A percentile compares a stretch with the other conserved stretches of the same genome.
These are phyloP conservation scores for Eimeria acervulina DNA, from an alignment of 169 alveolate species.

Conservation along the genomic window DNA sequence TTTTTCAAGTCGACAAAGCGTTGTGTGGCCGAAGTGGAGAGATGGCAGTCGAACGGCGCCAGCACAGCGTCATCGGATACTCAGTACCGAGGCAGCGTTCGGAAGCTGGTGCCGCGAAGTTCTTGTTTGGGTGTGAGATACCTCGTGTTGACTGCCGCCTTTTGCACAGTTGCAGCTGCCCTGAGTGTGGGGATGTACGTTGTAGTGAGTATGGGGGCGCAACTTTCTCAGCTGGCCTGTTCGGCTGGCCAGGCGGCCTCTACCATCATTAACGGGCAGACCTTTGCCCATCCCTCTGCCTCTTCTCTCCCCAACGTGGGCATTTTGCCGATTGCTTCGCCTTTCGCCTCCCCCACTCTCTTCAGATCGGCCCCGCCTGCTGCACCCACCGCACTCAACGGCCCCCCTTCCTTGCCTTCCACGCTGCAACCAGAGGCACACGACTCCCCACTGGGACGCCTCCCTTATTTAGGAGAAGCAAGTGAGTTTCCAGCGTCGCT, in stretches of 20 bases:
- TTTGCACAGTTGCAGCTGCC: not conserved
- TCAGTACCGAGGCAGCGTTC: constrained; percentile 10
- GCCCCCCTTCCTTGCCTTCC: not conserved
- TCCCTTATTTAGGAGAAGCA: constrained; percentile 52
- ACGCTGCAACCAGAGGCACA: not conserved
- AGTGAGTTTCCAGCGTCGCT: not conserved
- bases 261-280: constrained; percentile 62
- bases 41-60: constrained; percentile 55
- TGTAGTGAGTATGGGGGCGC: constrained; percentile 29
- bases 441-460: not conserved
- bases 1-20: constrained; percentile 57
- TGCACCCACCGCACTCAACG: not conserved
- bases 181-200: constrained; percentile 18
- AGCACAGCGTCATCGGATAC: constrained; percentile 53
- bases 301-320: not conserved
- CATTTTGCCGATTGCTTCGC: not conserved
- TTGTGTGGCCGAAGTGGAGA: not conserved
- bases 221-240: constrained; percentile 55
- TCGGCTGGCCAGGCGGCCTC: constrained; percentile 65
- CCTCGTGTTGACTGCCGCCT: not conserved
- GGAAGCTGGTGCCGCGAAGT: constrained; percentile 63
- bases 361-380: not conserved
- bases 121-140: constrained; percentile 41
- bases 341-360: constrained; percentile 34
- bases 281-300: constrained; percentile 1